Conservation (phyloP, 176 grass and related monocot genomes). For the Metroxylon sagu region DNA sequence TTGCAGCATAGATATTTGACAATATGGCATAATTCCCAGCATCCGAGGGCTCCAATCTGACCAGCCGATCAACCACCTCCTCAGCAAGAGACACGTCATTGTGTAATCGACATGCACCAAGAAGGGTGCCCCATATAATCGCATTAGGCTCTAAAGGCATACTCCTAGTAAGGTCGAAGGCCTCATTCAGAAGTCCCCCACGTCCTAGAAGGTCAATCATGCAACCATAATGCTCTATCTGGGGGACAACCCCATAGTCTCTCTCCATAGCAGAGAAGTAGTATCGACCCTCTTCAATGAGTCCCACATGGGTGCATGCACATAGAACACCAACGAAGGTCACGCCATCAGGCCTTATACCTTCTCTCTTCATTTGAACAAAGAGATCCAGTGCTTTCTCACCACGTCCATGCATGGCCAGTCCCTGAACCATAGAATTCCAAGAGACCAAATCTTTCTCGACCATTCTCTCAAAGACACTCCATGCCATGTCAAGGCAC, state of each 20-base stretch:
- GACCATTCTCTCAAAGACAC: constrained; percentile 32
- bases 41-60: constrained; percentile 43
- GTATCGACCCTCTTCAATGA: no score
- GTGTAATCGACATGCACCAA: constrained; percentile 68
- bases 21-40: constrained; percentile 58
- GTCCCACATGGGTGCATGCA: no score
- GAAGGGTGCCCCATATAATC: constrained; percentile 55
- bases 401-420: no score
- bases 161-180: constrained; percentile 19
- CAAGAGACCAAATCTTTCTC: no score
- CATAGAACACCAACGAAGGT: no score
- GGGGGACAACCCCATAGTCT: constrained; percentile 26
- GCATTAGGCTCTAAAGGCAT: constrained; percentile 65
- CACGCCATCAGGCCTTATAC: no score
- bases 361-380: no score
- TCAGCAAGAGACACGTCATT: constrained; percentile 60
- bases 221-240: constrained; percentile 78
- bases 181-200: constrained; percentile 48
- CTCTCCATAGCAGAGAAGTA: no score
- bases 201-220: constrained; percentile 66
- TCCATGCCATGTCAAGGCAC: constrained; percentile 43
- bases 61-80: constrained; percentile 45
- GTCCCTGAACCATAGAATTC: no score
- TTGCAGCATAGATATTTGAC: constrained; percentile 67
- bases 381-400: no score